Evolutionary conservation across 176 grass and related monocot species (phyloP).

Genomic region (Bromus sterilis): DNA sequence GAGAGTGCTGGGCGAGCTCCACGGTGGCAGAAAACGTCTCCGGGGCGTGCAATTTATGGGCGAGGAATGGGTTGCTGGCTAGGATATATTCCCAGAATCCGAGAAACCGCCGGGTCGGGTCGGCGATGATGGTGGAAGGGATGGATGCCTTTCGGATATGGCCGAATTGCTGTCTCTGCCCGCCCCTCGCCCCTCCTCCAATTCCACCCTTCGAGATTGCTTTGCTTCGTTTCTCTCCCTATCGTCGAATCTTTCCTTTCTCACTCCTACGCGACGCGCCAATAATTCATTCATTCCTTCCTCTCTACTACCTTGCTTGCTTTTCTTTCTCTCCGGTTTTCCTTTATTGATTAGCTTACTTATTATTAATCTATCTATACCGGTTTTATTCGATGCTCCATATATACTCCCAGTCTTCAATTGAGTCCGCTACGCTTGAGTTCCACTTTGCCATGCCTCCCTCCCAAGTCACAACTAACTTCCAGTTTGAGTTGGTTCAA

Average conservation of each 20-base stretch:
- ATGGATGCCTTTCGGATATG: constrained; percentile 59
- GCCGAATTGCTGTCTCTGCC: constrained; percentile 26
- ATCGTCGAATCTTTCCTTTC: constrained; percentile 21
- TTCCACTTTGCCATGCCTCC: neutral
- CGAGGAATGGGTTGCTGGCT: neutral
- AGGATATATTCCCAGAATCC: constrained; percentile 44
- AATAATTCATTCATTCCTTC: constrained; percentile 21
- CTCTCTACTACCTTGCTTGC: neutral
- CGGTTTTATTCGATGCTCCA: constrained; percentile 13
- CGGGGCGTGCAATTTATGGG: constrained; percentile 33
- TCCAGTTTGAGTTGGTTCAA: too few species aligned
- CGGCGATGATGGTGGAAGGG: neutral
- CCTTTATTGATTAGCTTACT: neutral
- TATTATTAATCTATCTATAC: neutral
- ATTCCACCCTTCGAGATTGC: constrained; percentile 4
- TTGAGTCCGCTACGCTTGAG: neutral
- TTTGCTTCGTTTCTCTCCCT: neutral
- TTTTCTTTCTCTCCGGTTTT: neutral
- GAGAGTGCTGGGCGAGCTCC: constrained; percentile 1
- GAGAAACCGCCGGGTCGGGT: constrained; percentile 12
- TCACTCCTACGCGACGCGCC: constrained; percentile 13
- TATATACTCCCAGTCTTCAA: neutral
- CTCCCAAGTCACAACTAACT: too few species aligned
- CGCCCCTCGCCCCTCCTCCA: neutral
- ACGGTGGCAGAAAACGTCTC: constrained; percentile 19